phyloP scores from a whole-genome alignment of 2,329 filamentous ascomycete species.

The Incumbomyces delicatus region DNA sequence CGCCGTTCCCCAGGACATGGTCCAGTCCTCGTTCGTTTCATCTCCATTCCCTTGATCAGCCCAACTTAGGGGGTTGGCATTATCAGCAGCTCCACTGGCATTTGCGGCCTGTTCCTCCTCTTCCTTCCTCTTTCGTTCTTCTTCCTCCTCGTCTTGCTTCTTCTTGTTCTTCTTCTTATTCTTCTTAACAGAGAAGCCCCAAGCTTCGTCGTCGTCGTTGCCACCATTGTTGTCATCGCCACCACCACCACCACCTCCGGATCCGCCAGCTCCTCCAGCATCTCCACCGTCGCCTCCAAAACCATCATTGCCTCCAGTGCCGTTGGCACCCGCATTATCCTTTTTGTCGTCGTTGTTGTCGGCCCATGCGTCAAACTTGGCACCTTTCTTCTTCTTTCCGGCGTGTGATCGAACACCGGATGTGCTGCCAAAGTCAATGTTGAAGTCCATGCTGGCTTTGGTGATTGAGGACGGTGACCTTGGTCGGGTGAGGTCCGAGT shows the following conservation, averaged over 20 bases:
- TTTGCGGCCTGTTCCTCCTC: constrained; percentile 28
- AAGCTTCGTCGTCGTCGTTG: constrained; percentile 33
- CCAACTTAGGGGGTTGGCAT: constrained; percentile 32
- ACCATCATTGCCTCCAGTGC: constrained; percentile 16
- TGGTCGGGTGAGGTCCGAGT: neutral
- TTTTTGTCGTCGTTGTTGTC: constrained; percentile 41
- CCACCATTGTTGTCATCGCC: constrained; percentile 30
- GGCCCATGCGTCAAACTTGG: constrained; percentile 33
- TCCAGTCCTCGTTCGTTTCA: constrained; percentile 44
- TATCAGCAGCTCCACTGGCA: constrained; percentile 18
- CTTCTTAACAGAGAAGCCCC: constrained; percentile 28
- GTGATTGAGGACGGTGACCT: neutral
- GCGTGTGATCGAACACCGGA: constrained; percentile 20
- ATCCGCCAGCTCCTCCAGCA: constrained; percentile 25
- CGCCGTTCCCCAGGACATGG: constrained; percentile 33
- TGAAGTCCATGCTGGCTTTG: constrained; percentile 14
- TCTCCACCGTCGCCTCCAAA: constrained; percentile 27
- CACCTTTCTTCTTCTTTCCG: constrained; percentile 41
- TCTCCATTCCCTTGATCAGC: constrained; percentile 33
- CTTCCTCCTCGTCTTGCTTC: constrained; percentile 26
- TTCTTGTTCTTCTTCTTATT: constrained; percentile 28
- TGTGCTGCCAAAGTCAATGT: constrained; percentile 32
- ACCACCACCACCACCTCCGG: constrained; percentile 24
- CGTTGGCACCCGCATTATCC: constrained; percentile 28
- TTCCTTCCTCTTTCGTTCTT: constrained; percentile 22